Base-by-base conservation (phyloP, 371 early-diverging fungal genomes). In the Paraphysoderma sedebokerense region DNA sequence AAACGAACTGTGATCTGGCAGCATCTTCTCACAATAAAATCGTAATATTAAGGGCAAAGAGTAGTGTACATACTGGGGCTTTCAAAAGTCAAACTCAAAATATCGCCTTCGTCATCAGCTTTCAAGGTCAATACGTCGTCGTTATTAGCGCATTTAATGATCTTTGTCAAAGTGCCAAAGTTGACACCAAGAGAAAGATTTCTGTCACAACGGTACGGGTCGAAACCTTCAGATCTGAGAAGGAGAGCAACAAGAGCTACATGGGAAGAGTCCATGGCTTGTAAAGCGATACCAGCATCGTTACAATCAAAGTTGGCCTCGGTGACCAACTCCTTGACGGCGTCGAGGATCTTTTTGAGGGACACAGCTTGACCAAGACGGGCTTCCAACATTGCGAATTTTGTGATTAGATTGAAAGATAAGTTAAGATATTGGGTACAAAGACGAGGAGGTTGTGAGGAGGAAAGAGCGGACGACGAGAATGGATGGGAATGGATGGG, bases 241-340 rank as follows among this genome's bases (percentile, higher is more conserved):
- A 90, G 65, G 51, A 96, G 76, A 26, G 91, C 73, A 8, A 91
- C 91, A 46, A 98, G 76, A 20, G 95, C 92, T 15, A 98, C 92
- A 67, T 98, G 96, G 33, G 92, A 82, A 71, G 81, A 87, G 68
- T 98, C 98, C 96, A 98, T 98, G 45, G 95, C 92, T 72, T 98
- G 98, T n/a, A 98, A 75, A 27, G 85, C 76, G 51, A 98, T 85
- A 53, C 98, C 98, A 34, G 81, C 69, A 53, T 93, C 92, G 42
- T 76, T 84, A 67, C 93, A 93, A 62, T 98, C 96, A 71, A 97
- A 90, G 77, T 98, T 98, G 61, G 85, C 89, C 61, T 98, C 92
- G 19, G 79, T 76, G 47, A 98, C 92, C 46, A 98, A 76, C 56
- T 98, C 98, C 70, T 87, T 90, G 67, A 98, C 68, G 47, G 97